phyloP scores from a whole-genome alignment of 2,329 filamentous ascomycete genomes.

The Aspergillus texensis region DNA sequence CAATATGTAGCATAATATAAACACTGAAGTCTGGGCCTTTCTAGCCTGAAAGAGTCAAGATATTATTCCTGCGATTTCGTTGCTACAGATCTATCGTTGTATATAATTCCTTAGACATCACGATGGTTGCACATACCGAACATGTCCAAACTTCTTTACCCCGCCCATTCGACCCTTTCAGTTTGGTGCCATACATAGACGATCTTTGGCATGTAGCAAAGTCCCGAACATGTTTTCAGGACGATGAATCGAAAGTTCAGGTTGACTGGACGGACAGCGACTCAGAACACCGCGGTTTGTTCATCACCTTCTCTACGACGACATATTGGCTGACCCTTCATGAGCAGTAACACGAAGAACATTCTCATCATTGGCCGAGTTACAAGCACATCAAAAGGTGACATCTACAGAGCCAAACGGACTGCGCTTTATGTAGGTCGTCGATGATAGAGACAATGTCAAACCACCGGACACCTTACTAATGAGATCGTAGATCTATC shows the following conservation, averaged over 20 bases:
- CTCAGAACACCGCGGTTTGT: slow-evolving; percentile 6
- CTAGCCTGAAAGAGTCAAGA: not conserved
- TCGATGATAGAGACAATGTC: not conserved
- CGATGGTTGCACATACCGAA: not conserved
- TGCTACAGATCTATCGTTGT: not conserved
- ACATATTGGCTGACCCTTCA: not conserved
- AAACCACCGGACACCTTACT: not conserved
- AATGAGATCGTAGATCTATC: slow-evolving; percentile 25
- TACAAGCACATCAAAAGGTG: slow-evolving; percentile 3
- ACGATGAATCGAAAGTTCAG: slow-evolving; percentile 8
- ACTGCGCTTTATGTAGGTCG: slow-evolving; percentile 20
- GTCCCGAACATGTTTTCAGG: slow-evolving; percentile 13
- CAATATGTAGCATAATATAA: not conserved
- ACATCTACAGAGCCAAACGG: not conserved
- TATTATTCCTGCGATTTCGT: not conserved
- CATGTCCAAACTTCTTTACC: not conserved
- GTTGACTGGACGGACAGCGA: slow-evolving; percentile 17
- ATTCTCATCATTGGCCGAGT: slow-evolving; percentile 13
- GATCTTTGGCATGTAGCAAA: slow-evolving; percentile 12
- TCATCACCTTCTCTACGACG: no score
- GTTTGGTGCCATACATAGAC: slow-evolving; percentile 13
- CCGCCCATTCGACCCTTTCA: slow-evolving; percentile 11
- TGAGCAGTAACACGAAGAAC: slow-evolving; percentile 1
- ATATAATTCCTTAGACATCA: not conserved
- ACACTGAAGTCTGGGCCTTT: not conserved